phyloP scores from a whole-genome alignment of 1,284 basidiomycete genomes.

The Trichosporon sp. region DNA sequence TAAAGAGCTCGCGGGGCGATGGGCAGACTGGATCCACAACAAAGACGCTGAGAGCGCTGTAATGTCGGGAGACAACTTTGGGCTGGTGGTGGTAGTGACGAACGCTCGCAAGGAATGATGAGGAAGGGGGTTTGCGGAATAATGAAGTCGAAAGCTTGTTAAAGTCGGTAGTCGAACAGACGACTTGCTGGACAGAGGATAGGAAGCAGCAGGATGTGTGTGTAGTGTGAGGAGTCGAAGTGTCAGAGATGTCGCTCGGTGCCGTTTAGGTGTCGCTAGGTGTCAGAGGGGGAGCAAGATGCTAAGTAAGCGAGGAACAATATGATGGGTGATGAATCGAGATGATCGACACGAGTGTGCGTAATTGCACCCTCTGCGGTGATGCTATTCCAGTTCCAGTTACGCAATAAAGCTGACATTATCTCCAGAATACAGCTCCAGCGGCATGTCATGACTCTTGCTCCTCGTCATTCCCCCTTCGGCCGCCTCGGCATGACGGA shows the following conservation, averaged over 20 bases:
- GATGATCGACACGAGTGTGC: slow-evolving; percentile 19
- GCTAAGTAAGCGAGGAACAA: slow-evolving; percentile 10
- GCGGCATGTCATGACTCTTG: too few relatives aligned
- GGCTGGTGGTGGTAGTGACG: not conserved
- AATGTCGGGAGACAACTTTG: not conserved
- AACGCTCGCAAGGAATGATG: not conserved
- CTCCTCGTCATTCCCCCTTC: too few relatives aligned
- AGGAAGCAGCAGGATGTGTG: not conserved
- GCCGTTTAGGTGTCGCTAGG: not conserved
- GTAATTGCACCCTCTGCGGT: not conserved
- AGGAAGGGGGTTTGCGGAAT: not conserved
- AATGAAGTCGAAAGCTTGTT: not conserved
- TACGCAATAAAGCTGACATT: slow-evolving; percentile 1
- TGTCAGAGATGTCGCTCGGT: not conserved
- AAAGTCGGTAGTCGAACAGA: not conserved
- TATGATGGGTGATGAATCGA: slow-evolving; percentile 17
- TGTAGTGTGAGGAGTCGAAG: slow-evolving; percentile 6
- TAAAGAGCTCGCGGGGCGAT: too few relatives aligned
- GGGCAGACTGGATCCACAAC: not conserved
- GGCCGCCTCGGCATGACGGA: too few relatives aligned
- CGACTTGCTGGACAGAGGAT: not conserved
- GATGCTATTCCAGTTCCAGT: slow-evolving; percentile 3
- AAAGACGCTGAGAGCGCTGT: not conserved
- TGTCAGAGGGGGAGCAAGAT: slow-evolving; percentile 1
- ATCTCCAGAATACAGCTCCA: not conserved